These are phyloP conservation scores for Lolium multiflorum DNA, from an alignment of 176 grass and related monocot species.

Conservation along the genomic window DNA sequence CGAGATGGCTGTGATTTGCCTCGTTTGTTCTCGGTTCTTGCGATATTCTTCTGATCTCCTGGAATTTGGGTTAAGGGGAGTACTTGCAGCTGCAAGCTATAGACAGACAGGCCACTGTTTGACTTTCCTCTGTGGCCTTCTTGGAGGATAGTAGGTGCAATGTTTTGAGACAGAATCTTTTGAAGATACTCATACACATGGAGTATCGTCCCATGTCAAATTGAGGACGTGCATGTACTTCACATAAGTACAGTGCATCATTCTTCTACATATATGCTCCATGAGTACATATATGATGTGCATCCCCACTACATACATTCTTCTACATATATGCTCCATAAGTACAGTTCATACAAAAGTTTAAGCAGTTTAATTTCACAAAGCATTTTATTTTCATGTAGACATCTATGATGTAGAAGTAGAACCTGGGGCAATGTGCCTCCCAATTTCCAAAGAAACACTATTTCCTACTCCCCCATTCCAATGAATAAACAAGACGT, in stretches of 20 bases:
- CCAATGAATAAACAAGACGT: too few relatives aligned
- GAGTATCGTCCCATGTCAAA: neutral
- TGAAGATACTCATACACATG: conserved; percentile 15
- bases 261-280: neutral
- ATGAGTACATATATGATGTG: too few relatives aligned
- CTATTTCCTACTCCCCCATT: neutral
- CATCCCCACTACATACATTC: too few relatives aligned
- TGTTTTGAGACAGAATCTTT: conserved; percentile 36
- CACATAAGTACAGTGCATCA: too few relatives aligned
- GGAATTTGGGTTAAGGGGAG: conserved; percentile 32
- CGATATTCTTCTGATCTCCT: conserved; percentile 24
- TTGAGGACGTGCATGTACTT: neutral
- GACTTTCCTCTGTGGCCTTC: conserved; percentile 37
- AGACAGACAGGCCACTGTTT: conserved; percentile 32
- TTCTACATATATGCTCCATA: too few relatives aligned
- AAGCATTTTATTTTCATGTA: neutral
- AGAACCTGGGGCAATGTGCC: neutral
- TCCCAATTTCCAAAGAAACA: neutral
- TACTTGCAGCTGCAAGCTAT: neutral
- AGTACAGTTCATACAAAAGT: neutral
- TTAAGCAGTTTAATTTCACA: neutral
- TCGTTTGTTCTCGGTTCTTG: conserved; percentile 21
- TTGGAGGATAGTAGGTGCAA: conserved; percentile 16
- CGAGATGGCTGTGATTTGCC: conserved; percentile 24
- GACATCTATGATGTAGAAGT: neutral